Evolutionary conservation across 164 flowering plant genomes (phyloP), one percentile per base, ranked within the genome.

Genomic region (Nymphaea colorata): DNA sequence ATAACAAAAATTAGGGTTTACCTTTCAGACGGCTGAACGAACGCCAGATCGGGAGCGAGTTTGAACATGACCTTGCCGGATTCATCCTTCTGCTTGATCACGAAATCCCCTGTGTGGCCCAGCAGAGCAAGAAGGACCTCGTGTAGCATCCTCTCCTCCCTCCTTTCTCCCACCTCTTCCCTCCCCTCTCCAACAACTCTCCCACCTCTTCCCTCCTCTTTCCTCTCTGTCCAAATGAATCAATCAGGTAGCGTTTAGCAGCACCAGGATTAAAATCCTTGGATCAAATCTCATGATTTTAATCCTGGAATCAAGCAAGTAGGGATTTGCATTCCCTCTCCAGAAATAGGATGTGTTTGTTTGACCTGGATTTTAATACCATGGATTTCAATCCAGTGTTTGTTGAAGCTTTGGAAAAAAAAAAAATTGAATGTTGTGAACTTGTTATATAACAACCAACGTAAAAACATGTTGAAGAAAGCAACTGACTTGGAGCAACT

Each of bases 91-190:
- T 84, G 83, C 79, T 90, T 95, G 77, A 93, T 77, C 5, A 93
- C 87, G 69, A 93, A 88, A 78, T 93, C 96, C 59, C 98, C 98
- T n/a, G 98, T 87, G 90, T 87, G 90, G 10, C 98, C 98, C 43
- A 90, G 42, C 3, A 93, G 85, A 17, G 96, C 83, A 6, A 90
- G 74, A 3, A 93, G 80, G 16, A 93, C 78, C 76, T 93, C 98
- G 82, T 90, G 96, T 64, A 93, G 70, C 98, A 90, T 84, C 63
- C n/a, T 42, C 45, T 25, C 36, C 0, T 25, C 36, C 36, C 36
- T 25, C 36, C 36, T 25, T 25, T 25, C 36, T 25, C 11, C 18
- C 6, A 25, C 62, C 18, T 59, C 18, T 25, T 16, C 18, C 0
- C 18, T 15, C 15, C 18, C 18, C 18, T 17, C 64, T 17, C 18